These are phyloP conservation scores for Polychytrium aggregatum DNA, from an alignment of 192 early-diverging fungal genomes.

Conservation along the genomic window DNA sequence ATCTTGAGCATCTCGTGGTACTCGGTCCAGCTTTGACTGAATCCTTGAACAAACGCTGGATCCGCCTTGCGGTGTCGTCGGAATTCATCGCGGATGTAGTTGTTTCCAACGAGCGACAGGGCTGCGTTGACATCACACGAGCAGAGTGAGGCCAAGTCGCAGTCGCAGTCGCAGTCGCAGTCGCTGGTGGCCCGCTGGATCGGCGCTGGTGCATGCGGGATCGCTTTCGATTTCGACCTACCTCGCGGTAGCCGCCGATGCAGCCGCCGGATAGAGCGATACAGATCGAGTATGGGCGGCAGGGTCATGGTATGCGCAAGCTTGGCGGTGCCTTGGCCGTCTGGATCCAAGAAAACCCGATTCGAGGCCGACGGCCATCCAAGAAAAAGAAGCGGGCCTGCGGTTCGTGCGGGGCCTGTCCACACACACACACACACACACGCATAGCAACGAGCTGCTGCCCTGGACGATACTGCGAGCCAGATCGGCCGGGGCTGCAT, in stretches of 20 bases:
- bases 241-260: constrained; percentile 15
- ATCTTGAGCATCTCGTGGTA: constrained; percentile 8
- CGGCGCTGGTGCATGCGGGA: not conserved
- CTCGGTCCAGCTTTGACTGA: constrained; percentile 6
- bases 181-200: too few species aligned
- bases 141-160: not conserved
- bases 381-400: too few species aligned
- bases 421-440: too few species aligned
- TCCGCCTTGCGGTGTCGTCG: constrained; percentile 12
- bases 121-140: not conserved
- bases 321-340: too few species aligned
- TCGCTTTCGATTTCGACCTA: not conserved
- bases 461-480: too few species aligned
- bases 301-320: too few species aligned
- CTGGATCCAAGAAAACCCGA: too few species aligned
- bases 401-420: too few species aligned
- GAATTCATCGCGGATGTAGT: constrained; percentile 16
- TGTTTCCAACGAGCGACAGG: constrained; percentile 10
- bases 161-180: not conserved
- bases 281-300: constrained; percentile 15
- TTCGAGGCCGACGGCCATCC: too few species aligned
- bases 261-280: constrained; percentile 15
- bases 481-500: too few species aligned
- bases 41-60: constrained; percentile 7
- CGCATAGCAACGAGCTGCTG: too few species aligned